Evolutionary conservation across 2,329 filamentous ascomycete genomes (phyloP), one percentile per base, ranked within the genome.

Genomic region (Diplodia scrobiculata): DNA sequence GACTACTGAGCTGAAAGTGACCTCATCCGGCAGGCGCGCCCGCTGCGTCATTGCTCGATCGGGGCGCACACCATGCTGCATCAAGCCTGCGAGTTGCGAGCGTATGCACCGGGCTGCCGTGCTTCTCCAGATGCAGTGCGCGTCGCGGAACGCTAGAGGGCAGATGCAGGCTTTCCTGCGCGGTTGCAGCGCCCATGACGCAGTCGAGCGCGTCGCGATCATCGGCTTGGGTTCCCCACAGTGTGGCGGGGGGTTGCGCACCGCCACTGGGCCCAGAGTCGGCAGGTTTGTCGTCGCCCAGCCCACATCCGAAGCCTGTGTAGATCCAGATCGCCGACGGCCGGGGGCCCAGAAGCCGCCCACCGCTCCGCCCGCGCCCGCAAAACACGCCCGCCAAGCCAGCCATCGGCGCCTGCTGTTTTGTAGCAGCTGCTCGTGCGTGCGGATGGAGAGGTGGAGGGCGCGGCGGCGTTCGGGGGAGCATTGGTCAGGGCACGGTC

Each of bases 11-110:
- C 29, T 48, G 50, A n/a, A 36, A n/a, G 47, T 68, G 67, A 68
- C 55, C 58, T 68, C 67, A 68, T 66, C 11, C 11, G 41, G 51
- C 63, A 55, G 51, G 51, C 60, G 10, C 36, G 29, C 27, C 19
- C 34, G n/a, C 25, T 41, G 53, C 63, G 63, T 54, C 50, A 65
- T 48, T 47, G 29, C 53, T 54, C 19, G 19, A 25, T 41, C 38
- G 19, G 53, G 19, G 54, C 19, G 38, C 36, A 25, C 54, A 27
- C 54, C 54, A 47, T 21, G 25, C 54, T 59, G 54, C 54, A 29
- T 47, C 34, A n/a, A 38, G 54, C n/a, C 32, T 38, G 19, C 32
- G 17, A 21, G 29, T 10, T 21, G 10, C 27, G 29, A 21, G 45
- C 14, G 36, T 27, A 45, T 45, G 36, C 34, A 17, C 27, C 2